phyloP scores from a whole-genome alignment of 106 monocot species.

The Platanthera zijinensis region DNA sequence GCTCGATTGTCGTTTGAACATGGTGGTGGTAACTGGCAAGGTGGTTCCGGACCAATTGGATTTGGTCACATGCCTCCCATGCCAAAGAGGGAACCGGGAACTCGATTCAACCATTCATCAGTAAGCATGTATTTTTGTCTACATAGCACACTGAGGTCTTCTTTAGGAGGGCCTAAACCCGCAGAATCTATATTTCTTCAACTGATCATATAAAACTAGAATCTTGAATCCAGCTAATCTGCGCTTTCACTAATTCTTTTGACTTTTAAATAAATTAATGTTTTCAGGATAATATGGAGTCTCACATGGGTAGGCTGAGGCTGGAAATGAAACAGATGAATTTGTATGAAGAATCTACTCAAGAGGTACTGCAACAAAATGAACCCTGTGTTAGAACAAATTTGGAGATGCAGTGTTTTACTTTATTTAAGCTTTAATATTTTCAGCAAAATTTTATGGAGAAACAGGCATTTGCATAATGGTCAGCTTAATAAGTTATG shows the following conservation, averaged over 20 bases:
- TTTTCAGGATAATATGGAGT: conserved; percentile 28
- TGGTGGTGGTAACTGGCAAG: conserved; percentile 1
- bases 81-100: conserved; percentile 1
- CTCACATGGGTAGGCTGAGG: conserved; percentile 23
- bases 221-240: neutral
- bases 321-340: conserved; percentile 23
- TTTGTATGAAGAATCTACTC: conserved; percentile 15
- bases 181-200: neutral
- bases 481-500: no score
- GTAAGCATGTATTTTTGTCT: conserved; percentile 12
- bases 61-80: neutral
- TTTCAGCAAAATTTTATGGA: no score
- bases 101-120: conserved; percentile 6
- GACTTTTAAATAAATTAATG: neutral
- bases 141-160: neutral
- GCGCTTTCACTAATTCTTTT: neutral
- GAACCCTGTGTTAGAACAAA: neutral
- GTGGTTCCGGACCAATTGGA: conserved; percentile 7
- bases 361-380: conserved; percentile 1
- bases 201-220: neutral
- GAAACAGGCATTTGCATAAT: no score
- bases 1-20: neutral
- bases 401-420: neutral
- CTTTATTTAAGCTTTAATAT: no score
- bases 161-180: neutral